Evolutionary conservation across 139 green algal genomes (phyloP), one percentile per base, ranked within the genome.

Genomic region (Monoraphidium neglectum): DNA sequence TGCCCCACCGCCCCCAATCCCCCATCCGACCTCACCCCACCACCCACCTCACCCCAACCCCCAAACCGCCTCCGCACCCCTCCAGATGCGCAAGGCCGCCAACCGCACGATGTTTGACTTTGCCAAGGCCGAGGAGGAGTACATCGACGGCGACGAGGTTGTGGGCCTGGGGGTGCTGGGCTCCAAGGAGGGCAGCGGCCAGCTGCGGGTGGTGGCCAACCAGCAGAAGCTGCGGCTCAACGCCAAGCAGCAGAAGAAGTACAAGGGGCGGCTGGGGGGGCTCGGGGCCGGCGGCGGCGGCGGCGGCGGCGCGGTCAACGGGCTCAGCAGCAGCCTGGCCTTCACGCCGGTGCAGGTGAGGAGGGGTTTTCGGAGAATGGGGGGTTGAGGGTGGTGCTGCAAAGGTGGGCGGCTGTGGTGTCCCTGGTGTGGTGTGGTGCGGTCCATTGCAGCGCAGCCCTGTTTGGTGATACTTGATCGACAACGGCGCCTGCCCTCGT

Each of bases 331-430:
- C 63, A 70, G 72, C 8, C 79, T 99, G 33, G 95, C 95, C 3
- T 99, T 99, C 89, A 99, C 95, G 0, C 96, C 96, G 28, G 90
- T 99, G 36, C 95, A 98, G 90, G 94, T 94, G 76, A 91, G 96
- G 8, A 53, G 12, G 0, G 24, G 35, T 37, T 16, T 56, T 5
- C 28, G 16, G 21, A 15, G 54, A 28, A 56, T 53, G 10, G 28
- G 49, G 43, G 43, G 43, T 12, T 51, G n/a, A n/a, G n/a, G n/a
- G n/a, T n/a, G n/a, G n/a, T n/a, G n/a, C n/a, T n/a, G n/a, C n/a
- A n/a, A n/a, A n/a, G n/a, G n/a, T n/a, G n/a, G n/a, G n/a, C n/a
- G n/a, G n/a, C n/a, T n/a, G n/a, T n/a, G n/a, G n/a, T n/a, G n/a
- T n/a, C n/a, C n/a, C n/a, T n/a, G n/a, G n/a, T n/a, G n/a, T n/a